Evolutionary conservation across 106 monocot genomes (phyloP).

Genomic region (Dendrobium huoshanense): DNA sequence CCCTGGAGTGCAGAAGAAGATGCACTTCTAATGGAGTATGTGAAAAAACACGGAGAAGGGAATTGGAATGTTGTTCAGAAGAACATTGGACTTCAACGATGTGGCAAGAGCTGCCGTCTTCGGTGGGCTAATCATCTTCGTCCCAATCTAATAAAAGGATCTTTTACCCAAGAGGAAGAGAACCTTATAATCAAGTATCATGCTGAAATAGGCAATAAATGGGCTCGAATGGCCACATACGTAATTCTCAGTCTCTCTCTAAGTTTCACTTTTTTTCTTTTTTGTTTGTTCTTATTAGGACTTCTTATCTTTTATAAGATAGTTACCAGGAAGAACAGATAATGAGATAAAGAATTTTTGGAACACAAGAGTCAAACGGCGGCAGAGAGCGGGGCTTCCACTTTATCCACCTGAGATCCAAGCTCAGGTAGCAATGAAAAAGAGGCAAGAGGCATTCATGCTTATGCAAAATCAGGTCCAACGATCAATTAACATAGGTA

Average conservation of each 20-base stretch:
- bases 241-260: slow-evolving; percentile 4
- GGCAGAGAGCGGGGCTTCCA: slow-evolving; percentile 47
- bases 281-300: too few relatives aligned
- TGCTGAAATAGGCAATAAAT: slow-evolving; percentile 55
- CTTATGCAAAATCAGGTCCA: background rate
- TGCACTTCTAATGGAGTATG: slow-evolving; percentile 44
- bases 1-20: slow-evolving; percentile 81
- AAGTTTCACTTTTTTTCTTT: background rate
- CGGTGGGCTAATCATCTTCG: slow-evolving; percentile 72
- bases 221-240: slow-evolving; percentile 60
- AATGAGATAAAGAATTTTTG: slow-evolving; percentile 84
- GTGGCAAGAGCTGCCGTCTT: slow-evolving; percentile 80
- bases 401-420: slow-evolving; percentile 41
- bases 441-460: background rate
- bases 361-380: slow-evolving; percentile 61
- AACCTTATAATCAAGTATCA: slow-evolving; percentile 47
- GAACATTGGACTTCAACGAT: slow-evolving; percentile 41
- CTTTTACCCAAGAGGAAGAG: slow-evolving; percentile 56
- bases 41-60: slow-evolving; percentile 54
- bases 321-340: slow-evolving; percentile 67
- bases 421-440: background rate
- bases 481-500: background rate
- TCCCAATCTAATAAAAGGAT: slow-evolving; percentile 58
- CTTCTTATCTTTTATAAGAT: too few relatives aligned
- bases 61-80: slow-evolving; percentile 75